These are phyloP conservation scores for Colletotrichum scovillei DNA, from an alignment of 2,329 filamentous ascomycete genomes.

Conservation along the genomic window DNA sequence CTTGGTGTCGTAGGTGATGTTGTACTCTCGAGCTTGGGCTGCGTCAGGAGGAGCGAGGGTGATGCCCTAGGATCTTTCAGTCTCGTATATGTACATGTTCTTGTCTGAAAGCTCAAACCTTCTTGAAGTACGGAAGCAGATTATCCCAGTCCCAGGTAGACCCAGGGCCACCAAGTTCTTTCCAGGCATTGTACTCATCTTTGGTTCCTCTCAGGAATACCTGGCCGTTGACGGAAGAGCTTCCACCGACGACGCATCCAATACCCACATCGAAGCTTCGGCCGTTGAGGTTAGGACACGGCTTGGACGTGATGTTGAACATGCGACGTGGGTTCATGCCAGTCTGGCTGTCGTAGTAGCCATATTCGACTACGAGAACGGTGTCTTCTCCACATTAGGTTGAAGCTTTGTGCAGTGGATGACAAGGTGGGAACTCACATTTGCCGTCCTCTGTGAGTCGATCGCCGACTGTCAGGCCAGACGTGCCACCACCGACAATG, in stretches of 20 bases:
- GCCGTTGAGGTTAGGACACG: conserved; percentile 42
- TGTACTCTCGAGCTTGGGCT: conserved; percentile 34
- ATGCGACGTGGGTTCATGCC: conserved; percentile 39
- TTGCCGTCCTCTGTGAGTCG: conserved; percentile 50
- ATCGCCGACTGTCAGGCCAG: conserved; percentile 53
- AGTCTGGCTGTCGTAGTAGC: conserved; percentile 37
- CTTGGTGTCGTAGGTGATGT: conserved; percentile 38
- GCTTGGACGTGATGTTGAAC: conserved; percentile 45
- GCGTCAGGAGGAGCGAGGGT: conserved; percentile 37
- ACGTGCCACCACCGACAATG: conserved; percentile 55
- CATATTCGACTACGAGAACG: conserved; percentile 35
- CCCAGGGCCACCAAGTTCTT: conserved; percentile 54
- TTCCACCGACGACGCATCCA: conserved; percentile 51
- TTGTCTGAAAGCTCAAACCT: conserved; percentile 41
- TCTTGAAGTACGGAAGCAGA: conserved; percentile 57
- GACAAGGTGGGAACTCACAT: conserved; percentile 37
- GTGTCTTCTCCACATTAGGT: conserved; percentile 41
- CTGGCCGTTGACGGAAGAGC: conserved; percentile 52
- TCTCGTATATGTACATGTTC: rapidly evolving
- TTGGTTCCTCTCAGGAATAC: conserved; percentile 48
- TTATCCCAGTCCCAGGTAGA: conserved; percentile 53
- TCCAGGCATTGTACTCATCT: conserved; percentile 58
- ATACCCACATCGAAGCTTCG: conserved; percentile 42
- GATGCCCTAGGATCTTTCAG: conserved; percentile 22
- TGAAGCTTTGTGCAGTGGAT: conserved; percentile 3